Evolutionary conservation across 345 rosid genomes (phyloP), one percentile per base, ranked within the genome.

Genomic region (Combretum micranthum): DNA sequence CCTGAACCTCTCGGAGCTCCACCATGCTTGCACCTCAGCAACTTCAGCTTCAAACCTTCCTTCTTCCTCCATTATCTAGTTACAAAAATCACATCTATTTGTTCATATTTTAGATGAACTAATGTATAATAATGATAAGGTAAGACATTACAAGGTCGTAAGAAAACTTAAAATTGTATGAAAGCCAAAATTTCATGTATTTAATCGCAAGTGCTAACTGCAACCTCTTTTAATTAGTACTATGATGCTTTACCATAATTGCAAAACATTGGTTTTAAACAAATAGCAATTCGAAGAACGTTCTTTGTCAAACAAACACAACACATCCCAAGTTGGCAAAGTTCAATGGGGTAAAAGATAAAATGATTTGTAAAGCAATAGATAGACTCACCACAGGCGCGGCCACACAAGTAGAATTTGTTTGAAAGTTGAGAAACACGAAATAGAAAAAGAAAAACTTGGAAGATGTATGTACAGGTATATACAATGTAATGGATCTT

Each of bases 1-100:
- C 82, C 72, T 80, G 97, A 93, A 93, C 90, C 99, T 80, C 85
- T 89, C 99, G 2, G 87, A 60, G 85, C 74, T 83, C 97, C 96
- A 93, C 99, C 97, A 87, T 63, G 96, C 77, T 68, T 89, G 95
- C 81, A 87, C 90, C 70, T 89, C 95, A 55, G 92, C 92, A 42
- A 89, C 92, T 72, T 89, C 97, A 1, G 87, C 86, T 63, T 89
- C 95, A 44, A 82, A 83, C 70, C 88, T 77, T 55, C 94, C 87
- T 79, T 93, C 97, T 73, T 93, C 99, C 71, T 85, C 92, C 95
- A 89, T 65, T 47, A 92, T 83, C 96, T 86, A 67, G 20, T 50
- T 37, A 50, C 17, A 10, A 22, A 16, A 32, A 32, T 50, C 43
- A 42, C 10, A 32, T 32, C 10, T 11, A 15, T 20, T 4, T 13